These are phyloP conservation scores for Fusarium multiceps DNA, from an alignment of 2,329 filamentous ascomycete species.

Conservation along the genomic window DNA sequence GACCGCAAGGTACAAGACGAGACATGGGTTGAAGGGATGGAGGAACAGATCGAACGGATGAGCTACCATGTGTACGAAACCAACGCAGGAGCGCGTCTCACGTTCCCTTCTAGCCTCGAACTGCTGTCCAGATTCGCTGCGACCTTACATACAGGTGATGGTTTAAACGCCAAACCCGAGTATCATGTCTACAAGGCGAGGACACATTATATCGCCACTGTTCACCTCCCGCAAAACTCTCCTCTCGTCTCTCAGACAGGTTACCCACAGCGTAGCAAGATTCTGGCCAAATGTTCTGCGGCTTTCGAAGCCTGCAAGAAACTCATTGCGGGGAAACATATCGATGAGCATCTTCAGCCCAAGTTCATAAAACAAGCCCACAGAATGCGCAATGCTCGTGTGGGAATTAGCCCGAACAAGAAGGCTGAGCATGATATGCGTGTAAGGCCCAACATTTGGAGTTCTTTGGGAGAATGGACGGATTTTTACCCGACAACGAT, in stretches of 20 bases:
- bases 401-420: constrained; percentile 85
- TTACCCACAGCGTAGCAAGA: constrained; percentile 72
- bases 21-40: constrained; percentile 24
- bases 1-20: constrained; percentile 67
- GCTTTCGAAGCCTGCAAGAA: constrained; percentile 84
- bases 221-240: constrained; percentile 79
- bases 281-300: constrained; percentile 85
- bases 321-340: constrained; percentile 71
- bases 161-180: constrained; percentile 55
- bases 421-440: constrained; percentile 80
- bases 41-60: constrained; percentile 36
- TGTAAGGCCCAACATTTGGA: constrained; percentile 83
- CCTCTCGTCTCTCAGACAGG: constrained; percentile 77
- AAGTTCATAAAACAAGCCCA: constrained; percentile 78
- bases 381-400: constrained; percentile 84
- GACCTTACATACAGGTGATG: constrained; percentile 59
- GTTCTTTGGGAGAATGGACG: constrained; percentile 50
- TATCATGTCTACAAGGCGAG: constrained; percentile 71
- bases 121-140: constrained; percentile 80
- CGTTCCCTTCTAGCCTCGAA: constrained; percentile 77
- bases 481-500: constrained; percentile 72
- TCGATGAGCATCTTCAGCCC: constrained; percentile 81
- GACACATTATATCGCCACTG: constrained; percentile 77
- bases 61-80: constrained; percentile 65
- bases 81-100: constrained; percentile 79